Base-by-base conservation (phyloP, 192 early-diverging fungal species). In the Helicostylum pulchrum region DNA sequence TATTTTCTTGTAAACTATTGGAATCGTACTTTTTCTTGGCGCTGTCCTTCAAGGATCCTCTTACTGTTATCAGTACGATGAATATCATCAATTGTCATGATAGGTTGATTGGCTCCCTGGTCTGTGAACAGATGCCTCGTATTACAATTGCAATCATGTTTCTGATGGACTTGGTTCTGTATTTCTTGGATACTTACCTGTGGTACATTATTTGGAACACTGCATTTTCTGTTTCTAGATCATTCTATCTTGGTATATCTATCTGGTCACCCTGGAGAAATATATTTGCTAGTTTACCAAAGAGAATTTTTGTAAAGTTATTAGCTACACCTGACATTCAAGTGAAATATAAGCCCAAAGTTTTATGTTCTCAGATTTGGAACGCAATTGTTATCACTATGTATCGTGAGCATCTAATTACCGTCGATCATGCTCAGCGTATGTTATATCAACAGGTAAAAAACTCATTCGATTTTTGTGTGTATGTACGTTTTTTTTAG, bases 181-280 rank as follows among this genome's bases (percentile, higher is more conserved):
- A 87, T 70, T 94, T 94, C 67, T 69, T 92, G 47, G 90, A 92
- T 59, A 94, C 92, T 0, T 94, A 94, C 64, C 78, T 94, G 63
- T 94, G 92, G 90, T 94, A 90, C 61, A 87, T 91, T 23, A 89
- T 92, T 45, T 92, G 90, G 89, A 90, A 88, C 68, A 89, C 90
- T 1, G 63, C 88, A 47, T 90, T 94, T 52, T 92, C 90, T 3
- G 88, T 92, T 23, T 82, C 80, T 30, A 82, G 84, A 48, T 85
- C 90, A 5, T 89, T 94, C 56, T 83, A 87, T 46, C 82, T 90
- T 6, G 92, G 89, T 19, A 79, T 92, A 21, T 92, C 90, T 10
- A 88, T 90, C 64, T 89, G 90, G 88, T 85, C 89, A 3, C 87
- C 90, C 14, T 90, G 89, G 90, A 79, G 90, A 63, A 88, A 89